These are phyloP conservation scores for Agaricus sinodeliciosus DNA, from an alignment of 768 basidiomycete species.

Conservation along the genomic window DNA sequence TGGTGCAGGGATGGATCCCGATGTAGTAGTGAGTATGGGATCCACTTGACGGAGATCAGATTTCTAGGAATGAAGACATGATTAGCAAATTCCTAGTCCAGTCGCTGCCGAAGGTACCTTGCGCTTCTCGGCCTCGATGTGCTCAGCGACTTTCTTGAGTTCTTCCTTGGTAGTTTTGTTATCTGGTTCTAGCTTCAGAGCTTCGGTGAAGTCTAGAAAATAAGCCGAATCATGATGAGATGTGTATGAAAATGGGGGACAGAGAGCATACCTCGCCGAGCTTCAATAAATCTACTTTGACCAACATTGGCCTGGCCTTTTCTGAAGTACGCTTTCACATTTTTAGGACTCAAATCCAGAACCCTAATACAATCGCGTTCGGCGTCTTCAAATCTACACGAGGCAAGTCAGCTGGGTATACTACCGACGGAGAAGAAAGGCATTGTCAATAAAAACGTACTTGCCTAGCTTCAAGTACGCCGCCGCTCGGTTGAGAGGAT, in stretches of 20 bases:
- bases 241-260: not conserved
- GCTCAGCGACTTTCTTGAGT: slow-evolving; percentile 40
- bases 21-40: slow-evolving; percentile 12
- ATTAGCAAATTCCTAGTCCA: not conserved
- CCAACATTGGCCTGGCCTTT: slow-evolving; percentile 66
- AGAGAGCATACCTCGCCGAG: slow-evolving; percentile 47
- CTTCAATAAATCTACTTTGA: slow-evolving; percentile 48
- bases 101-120: slow-evolving; percentile 21
- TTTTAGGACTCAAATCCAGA: slow-evolving; percentile 45
- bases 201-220: slow-evolving; percentile 51
- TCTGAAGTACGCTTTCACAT: slow-evolving; percentile 77
- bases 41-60: slow-evolving; percentile 16
- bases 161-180: slow-evolving; percentile 63
- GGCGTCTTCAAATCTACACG: slow-evolving; percentile 64
- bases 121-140: slow-evolving; percentile 29
- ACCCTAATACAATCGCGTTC: slow-evolving; percentile 73
- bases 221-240: not conserved
- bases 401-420: slow-evolving; percentile 3
- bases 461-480: slow-evolving; percentile 94
- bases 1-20: slow-evolving; percentile 15
- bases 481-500: slow-evolving; percentile 82
- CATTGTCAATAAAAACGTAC: slow-evolving; percentile 46
- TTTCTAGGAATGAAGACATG: slow-evolving; percentile 17
- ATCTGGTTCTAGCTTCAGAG: slow-evolving; percentile 53
- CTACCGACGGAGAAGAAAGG: not conserved